Evolutionary conservation across 441 rosid genomes (phyloP).

Genomic region (Bruguiera hainesii): DNA sequence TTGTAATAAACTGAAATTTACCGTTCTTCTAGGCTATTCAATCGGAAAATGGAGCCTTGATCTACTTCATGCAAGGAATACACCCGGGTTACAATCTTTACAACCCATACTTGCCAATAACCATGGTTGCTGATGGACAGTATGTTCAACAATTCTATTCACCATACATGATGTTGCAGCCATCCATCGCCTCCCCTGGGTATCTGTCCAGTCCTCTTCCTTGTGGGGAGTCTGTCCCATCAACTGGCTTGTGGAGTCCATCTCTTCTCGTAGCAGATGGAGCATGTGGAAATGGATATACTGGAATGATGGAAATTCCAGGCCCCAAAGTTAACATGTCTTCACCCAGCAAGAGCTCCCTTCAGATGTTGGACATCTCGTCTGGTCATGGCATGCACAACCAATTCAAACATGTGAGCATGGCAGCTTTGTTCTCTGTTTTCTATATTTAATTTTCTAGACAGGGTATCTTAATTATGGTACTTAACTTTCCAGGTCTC

Average conservation of each 20-base stretch:
- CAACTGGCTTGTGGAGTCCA: slow-evolving; percentile 35
- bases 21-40: slow-evolving; percentile 34
- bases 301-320: slow-evolving; percentile 30
- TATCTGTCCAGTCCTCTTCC: slow-evolving; percentile 32
- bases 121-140: slow-evolving; percentile 16
- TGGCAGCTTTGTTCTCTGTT: slow-evolving; percentile 22
- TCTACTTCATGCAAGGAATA: slow-evolving; percentile 45
- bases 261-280: slow-evolving; percentile 21
- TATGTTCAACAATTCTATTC: slow-evolving; percentile 35
- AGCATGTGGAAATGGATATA: slow-evolving; percentile 25
- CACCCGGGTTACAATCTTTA: slow-evolving; percentile 34
- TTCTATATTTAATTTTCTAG: slow-evolving; percentile 1
- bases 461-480: neutral
- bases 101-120: slow-evolving; percentile 31
- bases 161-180: slow-evolving; percentile 21
- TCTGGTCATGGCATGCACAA: slow-evolving; percentile 26
- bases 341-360: slow-evolving; percentile 36
- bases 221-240: slow-evolving; percentile 37
- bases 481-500: neutral
- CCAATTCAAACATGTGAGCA: slow-evolving; percentile 36
- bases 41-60: slow-evolving; percentile 49
- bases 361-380: slow-evolving; percentile 13
- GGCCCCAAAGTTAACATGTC: slow-evolving; percentile 33
- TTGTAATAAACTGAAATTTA: slow-evolving; percentile 7
- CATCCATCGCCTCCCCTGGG: slow-evolving; percentile 32